A percentile compares a stretch with the other conserved stretches of the same genome.
These are phyloP conservation scores for Lipomyces mesembrius DNA, from an alignment of 805 yeast genomes.

Conservation along the genomic window DNA sequence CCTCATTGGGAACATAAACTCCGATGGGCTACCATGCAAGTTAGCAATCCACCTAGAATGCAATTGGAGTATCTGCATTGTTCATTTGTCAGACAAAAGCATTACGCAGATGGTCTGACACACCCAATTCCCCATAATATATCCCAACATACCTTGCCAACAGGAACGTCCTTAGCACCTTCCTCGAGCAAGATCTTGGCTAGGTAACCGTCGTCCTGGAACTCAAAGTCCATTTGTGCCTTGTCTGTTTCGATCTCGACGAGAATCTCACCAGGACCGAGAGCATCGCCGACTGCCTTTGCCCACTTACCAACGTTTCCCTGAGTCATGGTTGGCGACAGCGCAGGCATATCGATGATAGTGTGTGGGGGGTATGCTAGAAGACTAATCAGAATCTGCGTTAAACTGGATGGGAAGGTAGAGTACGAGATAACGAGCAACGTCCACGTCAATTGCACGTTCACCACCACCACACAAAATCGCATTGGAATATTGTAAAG, in stretches of 20 bases:
- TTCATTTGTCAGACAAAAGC: too few relatives aligned
- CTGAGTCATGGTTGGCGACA: constrained; percentile 99
- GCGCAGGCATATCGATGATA: constrained; percentile 95
- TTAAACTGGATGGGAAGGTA: background rate
- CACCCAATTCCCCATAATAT: too few relatives aligned
- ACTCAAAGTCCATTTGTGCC: constrained; percentile 97
- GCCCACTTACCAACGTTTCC: constrained; percentile 92
- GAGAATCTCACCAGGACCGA: constrained; percentile 88
- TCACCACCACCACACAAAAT: background rate
- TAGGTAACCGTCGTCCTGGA: constrained; percentile 93
- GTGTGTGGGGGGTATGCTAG: constrained; percentile 75
- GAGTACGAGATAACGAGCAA: too few relatives aligned
- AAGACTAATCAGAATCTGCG: background rate
- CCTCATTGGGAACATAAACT: constrained; percentile 87
- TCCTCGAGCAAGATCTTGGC: constrained; percentile 84
- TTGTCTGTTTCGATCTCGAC: constrained; percentile 98
- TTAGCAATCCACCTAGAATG: constrained; percentile 1
- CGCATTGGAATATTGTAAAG: background rate
- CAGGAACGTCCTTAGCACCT: constrained; percentile 89
- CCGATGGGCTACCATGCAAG: constrained; percentile 69
- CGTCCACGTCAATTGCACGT: background rate
- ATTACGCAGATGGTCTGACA: too few relatives aligned
- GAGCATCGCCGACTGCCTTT: constrained; percentile 84
- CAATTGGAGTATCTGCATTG: background rate
- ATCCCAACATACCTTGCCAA: constrained; percentile 58